Conservation (phyloP, 495 filamentous ascomycete species). For the Neurospora discreta region DNA sequence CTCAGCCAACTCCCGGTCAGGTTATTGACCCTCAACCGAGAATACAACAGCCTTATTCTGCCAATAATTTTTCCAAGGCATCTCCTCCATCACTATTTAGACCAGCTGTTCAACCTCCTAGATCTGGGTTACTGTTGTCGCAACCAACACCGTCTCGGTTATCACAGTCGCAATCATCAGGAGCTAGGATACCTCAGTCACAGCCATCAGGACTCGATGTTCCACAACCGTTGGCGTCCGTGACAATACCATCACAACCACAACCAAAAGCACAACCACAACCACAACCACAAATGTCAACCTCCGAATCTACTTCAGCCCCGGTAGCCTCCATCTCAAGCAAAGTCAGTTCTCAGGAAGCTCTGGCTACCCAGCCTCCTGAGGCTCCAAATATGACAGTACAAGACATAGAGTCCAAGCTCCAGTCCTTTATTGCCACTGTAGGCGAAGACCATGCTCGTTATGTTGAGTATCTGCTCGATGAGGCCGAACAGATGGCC, state of each 20-base stretch:
- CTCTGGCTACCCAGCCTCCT: conserved; percentile 14
- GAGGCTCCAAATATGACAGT: conserved; percentile 26
- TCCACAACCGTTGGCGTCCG: background rate
- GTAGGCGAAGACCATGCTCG: conserved; percentile 27
- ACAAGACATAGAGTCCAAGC: conserved; percentile 21
- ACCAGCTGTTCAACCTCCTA: background rate
- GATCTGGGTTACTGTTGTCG: background rate
- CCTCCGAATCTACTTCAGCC: background rate
- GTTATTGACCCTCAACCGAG: background rate
- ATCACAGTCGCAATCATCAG: background rate
- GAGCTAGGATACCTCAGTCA: background rate
- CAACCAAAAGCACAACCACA: background rate
- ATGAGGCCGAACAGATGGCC: conserved; percentile 28
- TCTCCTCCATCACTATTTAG: background rate
- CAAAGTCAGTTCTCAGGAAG: background rate
- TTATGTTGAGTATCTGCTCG: conserved; percentile 27
- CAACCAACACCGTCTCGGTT: background rate
- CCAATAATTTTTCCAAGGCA: background rate
- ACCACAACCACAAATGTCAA: background rate
- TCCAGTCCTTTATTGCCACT: conserved; percentile 19
- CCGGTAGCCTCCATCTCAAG: background rate
- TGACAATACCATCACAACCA: background rate
- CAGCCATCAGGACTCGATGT: background rate
- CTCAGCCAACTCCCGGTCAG: background rate
- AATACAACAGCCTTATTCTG: background rate